Base-by-base conservation (phyloP, 495 filamentous ascomycete species). In the Podospora comata region DNA sequence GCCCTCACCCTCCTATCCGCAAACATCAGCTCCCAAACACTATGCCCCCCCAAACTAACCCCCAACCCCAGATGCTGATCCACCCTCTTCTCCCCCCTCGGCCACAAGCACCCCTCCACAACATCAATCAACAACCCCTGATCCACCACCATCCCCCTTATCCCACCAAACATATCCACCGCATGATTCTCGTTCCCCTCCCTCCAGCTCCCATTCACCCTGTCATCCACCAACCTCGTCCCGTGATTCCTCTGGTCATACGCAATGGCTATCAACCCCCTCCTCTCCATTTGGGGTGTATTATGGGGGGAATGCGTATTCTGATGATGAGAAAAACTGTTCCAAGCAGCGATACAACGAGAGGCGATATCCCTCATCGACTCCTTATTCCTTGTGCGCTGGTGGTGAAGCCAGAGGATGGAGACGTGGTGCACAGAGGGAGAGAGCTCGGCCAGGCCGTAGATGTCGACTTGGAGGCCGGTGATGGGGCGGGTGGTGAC, bases 221-320 rank as follows among this genome's bases (percentile, higher is more conserved):
- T 39, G 20, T 78, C 70, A 60, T 81, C 75, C 16, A 93, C 84
- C 65, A 87, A 76, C 64, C 95, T 79, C 2, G 86, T 81, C 4
- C 94, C 94, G 79, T 98, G 95, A 72, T 99, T 99, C 30, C 94
- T 81, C 76, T 94, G 91, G 73, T 97, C 95, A 73, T 94, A 95
- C 2, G 91, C 85, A 15, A 94, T 87, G 23, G 90, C 91, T 64
- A 98, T 89, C 59, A 97, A 74, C 4, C 90, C 87, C 26, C 81
- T 58, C 18, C 23, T 19, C 6, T 18, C 44, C 16, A 60, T 64
- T 19, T 69, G 67, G 9, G 7, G 39, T 6, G 7, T 11, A 11
- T 16, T 16, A 11, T 11, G 39, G 39, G 39, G 15, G 39, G 9
- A 13, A 3, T 48, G 5, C 6, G 39, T 48, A 11, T 48, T 48